Base-by-base conservation (phyloP, 257 asterid species). In the Phtheirospermum japonicum region DNA sequence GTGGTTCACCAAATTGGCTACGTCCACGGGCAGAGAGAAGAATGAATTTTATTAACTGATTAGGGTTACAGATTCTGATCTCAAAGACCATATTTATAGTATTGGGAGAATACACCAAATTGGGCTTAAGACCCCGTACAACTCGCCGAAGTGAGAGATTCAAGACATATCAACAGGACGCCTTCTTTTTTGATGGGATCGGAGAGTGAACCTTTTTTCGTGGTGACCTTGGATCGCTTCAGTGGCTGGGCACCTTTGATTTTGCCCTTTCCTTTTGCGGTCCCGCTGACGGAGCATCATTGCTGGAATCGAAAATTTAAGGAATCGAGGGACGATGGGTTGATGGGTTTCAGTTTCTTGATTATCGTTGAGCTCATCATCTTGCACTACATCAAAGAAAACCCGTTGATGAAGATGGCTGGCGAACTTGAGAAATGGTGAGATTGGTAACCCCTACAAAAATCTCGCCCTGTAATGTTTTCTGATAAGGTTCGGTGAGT, bases 201-300 rank as follows among this genome's bases (percentile, higher is more conserved):
- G 2, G 71, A 77, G 5, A 63, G 76, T 4, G 79, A 28, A 19
- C 94, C 90, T 75, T 85, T 86, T 58, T 80, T 92, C 0, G 75
- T 79, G 2, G 93, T 75, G 31, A 89, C 72, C 69, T 81, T 89
- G 1, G 88, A 79, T 36, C 86, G 76, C 70, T 86, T 92, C 74
- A 89, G 73, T 19, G 76, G 67, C 65, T 76, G 82, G 9, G 79
- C 91, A 2, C 76, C 62, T 77, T 92, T 92, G 58, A 82, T 4
- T 75, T 92, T 92, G 4, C 75, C 83, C 66, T 92, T 92, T 7
- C 99, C 99, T 70, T 88, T 91, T 0, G 97, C 95, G 6, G 97
- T 92, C 53, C 97, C 81, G 74, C 95, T 92, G 58, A 92, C 98
- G 1, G 76, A 77, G 66, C 98, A 86, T 70, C 86, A 71, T 60